Base-by-base conservation (phyloP, 106 monocot genomes). In the Dioscorea dumetorum region DNA sequence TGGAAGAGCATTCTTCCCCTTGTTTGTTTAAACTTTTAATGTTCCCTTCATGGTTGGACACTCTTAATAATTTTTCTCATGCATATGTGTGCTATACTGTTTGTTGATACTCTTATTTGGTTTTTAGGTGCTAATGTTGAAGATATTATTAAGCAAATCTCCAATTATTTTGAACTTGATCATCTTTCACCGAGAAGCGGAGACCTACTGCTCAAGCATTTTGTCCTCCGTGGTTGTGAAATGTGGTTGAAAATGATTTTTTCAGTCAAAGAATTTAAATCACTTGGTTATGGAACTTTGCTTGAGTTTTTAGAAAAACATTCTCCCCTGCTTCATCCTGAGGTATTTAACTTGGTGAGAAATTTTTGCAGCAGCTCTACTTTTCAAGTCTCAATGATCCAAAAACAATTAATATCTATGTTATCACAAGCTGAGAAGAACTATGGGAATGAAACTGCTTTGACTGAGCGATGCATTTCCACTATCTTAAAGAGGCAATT, bases 211-310 rank as follows among this genome's bases (percentile, higher is more conserved):
- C 41, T 41, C 6, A 90, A 73, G 65, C 60, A 20, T 31, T 52
- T 97, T 65, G 10, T 41, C 1, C 41, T 41, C 41, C 59, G 22
- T 76, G 82, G 82, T 60, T 97, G 97, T 68, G 88, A 88, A 56
- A 65, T 24, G 21, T 90, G 92, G 89, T 66, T 97, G 74, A 60
- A 65, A 49, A 69, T 48, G 67, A 76, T 85, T 62, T 89, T 85
- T 80, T 87, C 82, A 56, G 86, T 83, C 23, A 52, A 80, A 28
- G 71, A 81, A 59, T 97, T 97, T 70, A 67, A 67, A 64, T 80
- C 78, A 59, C 85, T 97, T 70, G 97, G 92, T 70, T 71, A 85
- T 80, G 97, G 97, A 32, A 69, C 49, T 73, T 90, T 97, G 59
- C 69, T 72, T 63, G 84, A 64, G 9, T 97, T 97, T 79, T 67